Conservation (phyloP, 768 basidiomycete genomes). For the Lactarius evosmus region DNA sequence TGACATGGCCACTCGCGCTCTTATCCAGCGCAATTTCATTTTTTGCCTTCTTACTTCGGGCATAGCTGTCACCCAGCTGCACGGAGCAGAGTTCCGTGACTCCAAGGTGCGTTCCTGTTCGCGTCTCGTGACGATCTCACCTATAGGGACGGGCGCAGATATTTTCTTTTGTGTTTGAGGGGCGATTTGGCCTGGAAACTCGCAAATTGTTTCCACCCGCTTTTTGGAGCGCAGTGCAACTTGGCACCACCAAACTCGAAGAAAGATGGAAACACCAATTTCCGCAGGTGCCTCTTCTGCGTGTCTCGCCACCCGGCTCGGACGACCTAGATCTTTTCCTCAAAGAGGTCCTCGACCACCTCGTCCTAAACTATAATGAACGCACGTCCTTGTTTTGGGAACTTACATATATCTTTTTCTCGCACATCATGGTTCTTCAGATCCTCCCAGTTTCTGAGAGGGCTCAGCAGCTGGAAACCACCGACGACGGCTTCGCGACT, state of each 20-base stretch:
- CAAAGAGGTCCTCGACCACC: conserved; percentile 11
- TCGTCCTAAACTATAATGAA: neutral
- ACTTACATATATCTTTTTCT: conserved; percentile 19
- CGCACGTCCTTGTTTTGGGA: conserved; percentile 19
- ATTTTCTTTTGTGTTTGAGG: conserved; percentile 53
- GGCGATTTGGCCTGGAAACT: conserved; percentile 30
- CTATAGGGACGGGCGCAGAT: conserved; percentile 40
- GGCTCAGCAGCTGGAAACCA: conserved; percentile 27
- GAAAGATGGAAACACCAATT: neutral
- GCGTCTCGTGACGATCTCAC: neutral
- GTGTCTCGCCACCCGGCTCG: neutral
- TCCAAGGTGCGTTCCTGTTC: conserved; percentile 47
- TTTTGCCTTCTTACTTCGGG: conserved; percentile 48
- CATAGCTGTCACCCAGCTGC: conserved; percentile 49
- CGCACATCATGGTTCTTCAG: conserved; percentile 23
- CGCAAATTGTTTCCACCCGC: conserved; percentile 17
- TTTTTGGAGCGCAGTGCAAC: conserved; percentile 28
- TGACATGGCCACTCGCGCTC: conserved; percentile 33
- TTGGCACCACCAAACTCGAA: conserved; percentile 23
- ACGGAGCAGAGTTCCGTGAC: conserved; percentile 57
- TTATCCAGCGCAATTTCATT: conserved; percentile 51
- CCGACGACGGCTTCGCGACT: conserved; percentile 34
- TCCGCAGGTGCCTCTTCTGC: conserved; percentile 9
- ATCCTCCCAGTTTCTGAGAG: conserved; percentile 28
- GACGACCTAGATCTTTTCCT: conserved; percentile 3